Evolutionary conservation across 1,139 yeast genomes (phyloP), one percentile per base, ranked within the genome.

Genomic region (Schwanniomyces etchellsii): DNA sequence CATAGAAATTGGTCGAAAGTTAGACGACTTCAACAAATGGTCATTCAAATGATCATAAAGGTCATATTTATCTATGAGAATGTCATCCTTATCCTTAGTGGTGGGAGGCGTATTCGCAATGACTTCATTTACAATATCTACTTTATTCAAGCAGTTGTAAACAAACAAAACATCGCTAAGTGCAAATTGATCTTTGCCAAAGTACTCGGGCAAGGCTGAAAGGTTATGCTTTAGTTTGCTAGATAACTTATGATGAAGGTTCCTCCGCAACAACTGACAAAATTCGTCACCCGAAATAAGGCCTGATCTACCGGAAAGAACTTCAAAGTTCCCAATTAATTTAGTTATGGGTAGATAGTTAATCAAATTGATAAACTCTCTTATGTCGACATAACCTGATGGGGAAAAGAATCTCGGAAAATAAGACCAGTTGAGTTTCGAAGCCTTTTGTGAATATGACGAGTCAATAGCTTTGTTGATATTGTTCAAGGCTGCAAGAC

Each of bases 31-130:
- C 41, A 72, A 66, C 28, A 74, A 56, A 24, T 67, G 69, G 40
- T 72, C 74, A 43, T 71, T 73, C 44, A 70, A 63, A 38, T 66
- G 71, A 28, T 59, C 47, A 39, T 70, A 60, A 40, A 69, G 59
- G 38, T 64, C 71, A 23, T 42, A 40, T 39, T 64, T 64, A 45
- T 64, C 64, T 43, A 69, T 67, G 40, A 64, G 52, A 30, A 67
- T 58, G 39, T 65, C 74, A 33, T 64, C 62, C 33, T 64, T 70
- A 28, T 67, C 72, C 33, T 54, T 52, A n/a, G 64, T 45, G 12
- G 63, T 54, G 10, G 73, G 71, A n/a, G 72, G 71, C 23, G 70
- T 63, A 47, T 72, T 70, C 36, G 79, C 81, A 33, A 78, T 72
- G 21, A 76, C 64, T 52, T 76, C 82, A 47, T 79, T 79, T 38